These are phyloP conservation scores for Glycine soja DNA, from an alignment of 306 rosid genomes.

Conservation along the genomic window DNA sequence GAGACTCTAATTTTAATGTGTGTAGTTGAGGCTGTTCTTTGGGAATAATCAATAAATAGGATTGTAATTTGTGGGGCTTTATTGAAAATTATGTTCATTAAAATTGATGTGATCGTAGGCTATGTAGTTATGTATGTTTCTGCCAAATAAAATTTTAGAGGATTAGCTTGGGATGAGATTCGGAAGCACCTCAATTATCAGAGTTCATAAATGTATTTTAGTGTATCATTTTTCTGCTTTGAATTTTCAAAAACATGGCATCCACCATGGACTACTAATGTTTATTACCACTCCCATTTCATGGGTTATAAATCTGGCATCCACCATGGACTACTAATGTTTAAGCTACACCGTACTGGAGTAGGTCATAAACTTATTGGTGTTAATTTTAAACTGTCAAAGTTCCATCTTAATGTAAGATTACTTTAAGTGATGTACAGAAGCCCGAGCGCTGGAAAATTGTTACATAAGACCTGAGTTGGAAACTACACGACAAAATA, in stretches of 20 bases:
- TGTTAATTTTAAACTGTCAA: neutral
- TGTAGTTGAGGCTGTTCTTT: neutral
- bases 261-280: neutral
- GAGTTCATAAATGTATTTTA: constrained; percentile 12
- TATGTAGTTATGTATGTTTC: neutral
- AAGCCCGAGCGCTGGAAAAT: neutral
- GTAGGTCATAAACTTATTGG: neutral
- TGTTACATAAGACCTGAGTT: neutral
- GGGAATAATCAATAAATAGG: neutral
- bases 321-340: neutral
- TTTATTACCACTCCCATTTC: too few relatives aligned
- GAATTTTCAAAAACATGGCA: constrained; percentile 1
- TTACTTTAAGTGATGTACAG: neutral
- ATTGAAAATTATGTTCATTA: neutral
- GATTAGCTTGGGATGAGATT: neutral
- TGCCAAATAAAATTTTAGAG: neutral
- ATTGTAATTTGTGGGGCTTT: neutral
- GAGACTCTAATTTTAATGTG: constrained; percentile 28
- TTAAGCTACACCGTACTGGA: neutral
- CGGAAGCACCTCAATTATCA: neutral
- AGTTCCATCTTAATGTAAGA: neutral
- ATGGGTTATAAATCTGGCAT: neutral
- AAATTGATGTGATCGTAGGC: neutral
- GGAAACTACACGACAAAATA: too few relatives aligned
- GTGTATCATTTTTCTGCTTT: neutral